A percentile compares a stretch with the other conserved stretches of the same genome.
Evolutionary conservation across 495 filamentous ascomycete species (phyloP).

Genomic region (Cercophora scortea): DNA sequence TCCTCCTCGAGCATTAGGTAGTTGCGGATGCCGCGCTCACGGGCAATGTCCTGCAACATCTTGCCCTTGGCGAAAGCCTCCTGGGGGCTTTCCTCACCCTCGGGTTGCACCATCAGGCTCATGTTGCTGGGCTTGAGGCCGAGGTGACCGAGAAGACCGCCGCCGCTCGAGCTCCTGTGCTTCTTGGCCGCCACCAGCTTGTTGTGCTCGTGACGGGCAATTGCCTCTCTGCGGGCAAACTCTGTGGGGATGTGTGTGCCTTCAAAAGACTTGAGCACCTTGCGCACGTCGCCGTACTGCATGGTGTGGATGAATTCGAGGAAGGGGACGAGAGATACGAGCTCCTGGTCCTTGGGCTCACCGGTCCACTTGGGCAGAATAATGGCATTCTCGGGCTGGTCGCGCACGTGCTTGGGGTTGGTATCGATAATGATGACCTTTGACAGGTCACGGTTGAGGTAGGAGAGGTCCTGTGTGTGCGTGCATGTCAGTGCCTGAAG

Average conservation of each 20-base stretch:
- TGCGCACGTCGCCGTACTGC: slow-evolving; percentile 75
- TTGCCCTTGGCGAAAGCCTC: slow-evolving; percentile 80
- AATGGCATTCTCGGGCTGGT: slow-evolving; percentile 91
- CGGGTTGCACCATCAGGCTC: slow-evolving; percentile 43
- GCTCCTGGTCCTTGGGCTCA: slow-evolving; percentile 67
- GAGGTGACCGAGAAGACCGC: slow-evolving; percentile 56
- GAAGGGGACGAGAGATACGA: slow-evolving; percentile 87
- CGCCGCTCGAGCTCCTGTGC: slow-evolving; percentile 45
- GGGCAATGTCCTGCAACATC: slow-evolving; percentile 88
- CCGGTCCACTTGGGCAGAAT: slow-evolving; percentile 86
- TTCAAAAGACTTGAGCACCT: slow-evolving; percentile 79
- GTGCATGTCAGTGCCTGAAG: slow-evolving; percentile 1
- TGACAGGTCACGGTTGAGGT: slow-evolving; percentile 88
- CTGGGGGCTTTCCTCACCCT: slow-evolving; percentile 59
- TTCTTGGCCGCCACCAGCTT: slow-evolving; percentile 65
- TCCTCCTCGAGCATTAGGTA: slow-evolving; percentile 83
- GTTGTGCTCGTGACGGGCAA: slow-evolving; percentile 70
- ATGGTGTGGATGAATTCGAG: slow-evolving; percentile 95
- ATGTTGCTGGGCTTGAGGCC: slow-evolving; percentile 61
- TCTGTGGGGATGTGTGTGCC: slow-evolving; percentile 79
- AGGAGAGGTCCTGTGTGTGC: slow-evolving; percentile 69
- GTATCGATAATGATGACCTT: slow-evolving; percentile 94
- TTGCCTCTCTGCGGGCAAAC: slow-evolving; percentile 81
- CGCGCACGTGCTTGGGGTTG: slow-evolving; percentile 64
- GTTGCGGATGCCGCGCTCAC: slow-evolving; percentile 82